Conservation (phyloP, 106 monocot species). For the Phalaenopsis equestris region DNA sequence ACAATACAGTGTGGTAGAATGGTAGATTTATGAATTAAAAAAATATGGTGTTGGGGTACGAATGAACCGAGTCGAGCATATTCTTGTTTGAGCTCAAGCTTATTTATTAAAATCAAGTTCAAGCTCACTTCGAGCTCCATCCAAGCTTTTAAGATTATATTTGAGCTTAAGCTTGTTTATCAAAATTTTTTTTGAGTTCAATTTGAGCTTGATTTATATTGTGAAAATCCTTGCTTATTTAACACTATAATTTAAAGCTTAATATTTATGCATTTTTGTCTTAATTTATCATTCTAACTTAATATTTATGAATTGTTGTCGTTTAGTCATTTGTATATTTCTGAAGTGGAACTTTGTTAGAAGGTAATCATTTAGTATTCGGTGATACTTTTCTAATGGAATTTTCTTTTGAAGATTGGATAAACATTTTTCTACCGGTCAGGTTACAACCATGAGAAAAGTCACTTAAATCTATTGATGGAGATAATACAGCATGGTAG, state of each 20-base stretch:
- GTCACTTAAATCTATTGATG: neutral
- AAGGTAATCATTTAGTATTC: neutral
- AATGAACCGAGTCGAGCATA: no score
- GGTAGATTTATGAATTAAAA: neutral
- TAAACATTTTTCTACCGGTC: neutral
- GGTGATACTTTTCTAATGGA: neutral
- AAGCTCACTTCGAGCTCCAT: no score
- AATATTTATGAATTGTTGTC: neutral
- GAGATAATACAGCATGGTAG: neutral
- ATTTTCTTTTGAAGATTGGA: neutral
- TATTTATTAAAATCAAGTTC: no score
- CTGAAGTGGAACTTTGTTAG: neutral
- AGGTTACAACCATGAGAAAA: neutral
- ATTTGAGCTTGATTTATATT: no score
- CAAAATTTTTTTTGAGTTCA: no score
- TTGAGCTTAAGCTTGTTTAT: no score
- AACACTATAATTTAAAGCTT: no score
- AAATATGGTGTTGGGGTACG: no score
- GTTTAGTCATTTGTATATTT: neutral
- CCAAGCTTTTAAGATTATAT: no score
- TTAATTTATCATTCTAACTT: constrained; percentile 3
- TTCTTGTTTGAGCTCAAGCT: no score
- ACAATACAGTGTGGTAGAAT: neutral
- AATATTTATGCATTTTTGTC: no score
- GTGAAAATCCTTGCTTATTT: no score